Percentiles rank a stretch among this genome's conserved stretches.
phyloP scores from a whole-genome alignment of 2,329 filamentous ascomycete species.

The Exophiala phaeomuriformis region DNA sequence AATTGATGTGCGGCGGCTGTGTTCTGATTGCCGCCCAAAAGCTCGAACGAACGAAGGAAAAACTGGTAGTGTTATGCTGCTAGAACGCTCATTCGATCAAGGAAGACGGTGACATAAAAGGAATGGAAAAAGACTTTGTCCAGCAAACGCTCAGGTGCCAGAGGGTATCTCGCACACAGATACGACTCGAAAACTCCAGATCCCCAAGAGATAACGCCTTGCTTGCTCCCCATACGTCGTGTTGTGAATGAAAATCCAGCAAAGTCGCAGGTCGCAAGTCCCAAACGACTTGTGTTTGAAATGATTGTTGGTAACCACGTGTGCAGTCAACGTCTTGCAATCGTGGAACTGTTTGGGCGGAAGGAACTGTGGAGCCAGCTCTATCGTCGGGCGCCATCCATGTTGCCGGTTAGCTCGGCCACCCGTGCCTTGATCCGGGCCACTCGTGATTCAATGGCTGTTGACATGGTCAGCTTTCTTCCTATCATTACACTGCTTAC shows the following conservation, averaged over 20 bases:
- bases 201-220: constrained; percentile 10
- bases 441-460: constrained; percentile 91
- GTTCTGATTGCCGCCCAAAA: constrained; percentile 10
- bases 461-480: constrained; percentile 27
- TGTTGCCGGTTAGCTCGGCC: constrained; percentile 82
- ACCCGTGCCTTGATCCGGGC: constrained; percentile 97
- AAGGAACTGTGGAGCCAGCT: background rate
- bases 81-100: constrained; percentile 16
- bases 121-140: background rate
- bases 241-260: no score
- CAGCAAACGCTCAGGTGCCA: constrained; percentile 12
- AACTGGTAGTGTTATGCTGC: constrained; percentile 4
- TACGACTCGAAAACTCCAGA: constrained; percentile 9
- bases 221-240: background rate
- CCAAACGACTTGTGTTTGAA: no score
- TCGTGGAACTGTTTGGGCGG: no score
- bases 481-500: background rate
- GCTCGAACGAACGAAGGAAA: constrained; percentile 4
- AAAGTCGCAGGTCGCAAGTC: no score
- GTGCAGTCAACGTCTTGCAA: no score
- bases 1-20: background rate
- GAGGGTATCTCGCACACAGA: constrained; percentile 13
- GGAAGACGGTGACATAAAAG: background rate
- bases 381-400: constrained; percentile 48
- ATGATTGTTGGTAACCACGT: no score